Evolutionary conservation across 768 basidiomycete species (phyloP).

Genomic region (Termitomyces sp.): DNA sequence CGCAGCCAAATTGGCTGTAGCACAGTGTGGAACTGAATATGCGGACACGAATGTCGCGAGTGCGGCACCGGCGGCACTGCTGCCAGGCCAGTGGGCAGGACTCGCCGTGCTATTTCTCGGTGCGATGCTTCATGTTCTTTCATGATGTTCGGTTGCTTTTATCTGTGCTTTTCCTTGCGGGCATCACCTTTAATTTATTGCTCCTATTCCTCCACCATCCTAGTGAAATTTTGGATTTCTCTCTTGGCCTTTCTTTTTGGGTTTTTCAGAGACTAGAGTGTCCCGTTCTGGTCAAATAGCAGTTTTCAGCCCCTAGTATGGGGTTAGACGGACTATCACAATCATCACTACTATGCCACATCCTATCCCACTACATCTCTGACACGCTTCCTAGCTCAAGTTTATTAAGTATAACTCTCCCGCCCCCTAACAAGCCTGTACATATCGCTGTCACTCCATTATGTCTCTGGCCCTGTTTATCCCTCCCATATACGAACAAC

Average conservation of each 20-base stretch:
- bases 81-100: conserved; percentile 9
- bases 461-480: neutral
- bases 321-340: neutral
- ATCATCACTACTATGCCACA: neutral
- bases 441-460: neutral
- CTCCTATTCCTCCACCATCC: neutral
- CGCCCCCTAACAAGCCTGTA: neutral
- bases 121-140: conserved; percentile 3
- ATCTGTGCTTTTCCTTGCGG: neutral
- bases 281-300: neutral
- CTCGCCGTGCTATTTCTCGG: conserved; percentile 5
- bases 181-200: too few relatives aligned
- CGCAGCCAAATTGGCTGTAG: conserved; percentile 46
- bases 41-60: conserved; percentile 26
- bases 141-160: conserved; percentile 5
- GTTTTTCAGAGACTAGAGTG: neutral
- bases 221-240: neutral
- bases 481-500: neutral
- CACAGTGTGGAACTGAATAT: conserved; percentile 52
- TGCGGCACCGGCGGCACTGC: conserved; percentile 2
- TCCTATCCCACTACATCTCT: neutral
- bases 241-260: neutral
- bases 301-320: neutral
- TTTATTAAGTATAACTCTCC: neutral
- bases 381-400: neutral